phyloP scores from a whole-genome alignment of 805 yeast genomes.

The Candida qinlingensis region DNA sequence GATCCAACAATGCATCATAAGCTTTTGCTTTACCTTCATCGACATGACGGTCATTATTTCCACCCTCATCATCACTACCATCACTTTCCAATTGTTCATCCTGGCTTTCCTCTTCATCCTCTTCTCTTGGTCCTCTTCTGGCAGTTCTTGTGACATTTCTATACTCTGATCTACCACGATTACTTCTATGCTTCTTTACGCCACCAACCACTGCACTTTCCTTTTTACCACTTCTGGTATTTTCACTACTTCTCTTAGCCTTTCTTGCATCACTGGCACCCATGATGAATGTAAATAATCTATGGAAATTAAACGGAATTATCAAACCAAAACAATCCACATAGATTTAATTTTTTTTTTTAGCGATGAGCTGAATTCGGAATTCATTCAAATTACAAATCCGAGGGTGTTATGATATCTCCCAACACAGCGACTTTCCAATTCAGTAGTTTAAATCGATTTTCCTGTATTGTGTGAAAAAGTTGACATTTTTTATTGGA shows the following conservation, averaged over 20 bases:
- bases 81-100: slow-evolving; percentile 6
- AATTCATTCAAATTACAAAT: neutral
- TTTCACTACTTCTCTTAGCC: slow-evolving; percentile 4
- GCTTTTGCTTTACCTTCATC: slow-evolving; percentile 36
- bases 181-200: slow-evolving; percentile 13
- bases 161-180: slow-evolving; percentile 55
- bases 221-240: neutral
- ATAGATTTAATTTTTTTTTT: neutral
- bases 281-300: slow-evolving; percentile 1
- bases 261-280: slow-evolving; percentile 14
- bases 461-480: neutral
- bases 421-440: too few species aligned
- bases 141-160: slow-evolving; percentile 56
- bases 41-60: neutral
- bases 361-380: neutral
- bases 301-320: too few species aligned
- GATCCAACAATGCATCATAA: slow-evolving; percentile 61
- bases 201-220: neutral
- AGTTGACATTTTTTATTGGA: too few species aligned
- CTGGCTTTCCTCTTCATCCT: slow-evolving; percentile 16
- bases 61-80: neutral
- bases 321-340: too few species aligned
- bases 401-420: neutral
- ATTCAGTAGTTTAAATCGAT: neutral
- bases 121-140: slow-evolving; percentile 28